Percentiles rank a stretch among this genome's conserved stretches.
Conservation (phyloP, 2,329 filamentous ascomycete species). For the Arthrobotrys megalospora region DNA sequence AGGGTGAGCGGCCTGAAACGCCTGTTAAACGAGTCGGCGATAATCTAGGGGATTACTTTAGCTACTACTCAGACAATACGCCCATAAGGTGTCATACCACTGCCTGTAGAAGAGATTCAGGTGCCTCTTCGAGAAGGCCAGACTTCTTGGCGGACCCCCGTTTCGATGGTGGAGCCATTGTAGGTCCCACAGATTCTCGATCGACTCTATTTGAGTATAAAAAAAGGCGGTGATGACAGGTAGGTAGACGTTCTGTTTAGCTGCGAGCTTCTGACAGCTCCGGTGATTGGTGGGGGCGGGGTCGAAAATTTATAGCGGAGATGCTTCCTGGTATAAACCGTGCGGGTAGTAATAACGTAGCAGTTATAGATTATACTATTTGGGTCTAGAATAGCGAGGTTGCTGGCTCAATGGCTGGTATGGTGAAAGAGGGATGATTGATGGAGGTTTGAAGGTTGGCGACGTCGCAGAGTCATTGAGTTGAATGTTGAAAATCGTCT, state of each 20-base stretch:
- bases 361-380: not conserved
- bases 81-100: slow-evolving; percentile 28
- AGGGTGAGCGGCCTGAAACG: slow-evolving; percentile 90
- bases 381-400: too few relatives aligned
- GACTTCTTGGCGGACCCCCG: slow-evolving; percentile 25
- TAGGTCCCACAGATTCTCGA: not conserved
- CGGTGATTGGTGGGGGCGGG: slow-evolving; percentile 17
- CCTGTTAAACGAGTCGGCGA: slow-evolving; percentile 95
- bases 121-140: slow-evolving; percentile 30
- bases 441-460: not conserved
- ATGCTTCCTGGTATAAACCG: not conserved
- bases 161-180: slow-evolving; percentile 42
- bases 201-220: not conserved
- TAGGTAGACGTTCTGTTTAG: not conserved
- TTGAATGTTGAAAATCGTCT: slow-evolving; percentile 6
- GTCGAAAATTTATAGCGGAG: not conserved
- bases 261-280: not conserved
- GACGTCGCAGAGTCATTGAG: slow-evolving; percentile 20
- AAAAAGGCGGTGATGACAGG: not conserved
- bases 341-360: not conserved
- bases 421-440: not conserved
- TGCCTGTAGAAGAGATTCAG: slow-evolving; percentile 38
- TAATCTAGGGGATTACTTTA: slow-evolving; percentile 73
- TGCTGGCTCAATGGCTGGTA: not conserved
- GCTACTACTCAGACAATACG: not conserved